These are phyloP conservation scores for Handroanthus guayacan DNA, from an alignment of 257 asterid genomes.

Conservation along the genomic window DNA sequence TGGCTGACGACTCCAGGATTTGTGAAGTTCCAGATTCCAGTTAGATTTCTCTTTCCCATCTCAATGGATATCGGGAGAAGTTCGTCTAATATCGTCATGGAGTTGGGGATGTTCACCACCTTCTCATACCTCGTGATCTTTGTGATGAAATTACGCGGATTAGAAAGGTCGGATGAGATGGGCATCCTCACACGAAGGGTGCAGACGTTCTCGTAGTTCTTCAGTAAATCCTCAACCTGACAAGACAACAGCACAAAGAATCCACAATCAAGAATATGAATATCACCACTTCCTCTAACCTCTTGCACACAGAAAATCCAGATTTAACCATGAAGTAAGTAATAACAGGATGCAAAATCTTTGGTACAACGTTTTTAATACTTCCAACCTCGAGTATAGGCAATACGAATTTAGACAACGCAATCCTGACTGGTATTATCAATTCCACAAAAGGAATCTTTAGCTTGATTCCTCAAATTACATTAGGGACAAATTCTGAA, in stretches of 20 bases:
- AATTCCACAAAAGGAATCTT: conserved; percentile 8
- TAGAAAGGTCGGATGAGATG: conserved; percentile 72
- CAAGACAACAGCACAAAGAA: conserved; percentile 20
- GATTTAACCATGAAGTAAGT: background rate
- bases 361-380: background rate
- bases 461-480: conserved; percentile 3
- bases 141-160: conserved; percentile 85
- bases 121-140: conserved; percentile 74
- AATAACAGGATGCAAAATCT: background rate
- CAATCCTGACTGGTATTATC: background rate
- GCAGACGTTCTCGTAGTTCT: conserved; percentile 81
- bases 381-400: background rate
- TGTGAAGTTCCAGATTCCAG: conserved; percentile 85
- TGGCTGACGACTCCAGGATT: conserved; percentile 91
- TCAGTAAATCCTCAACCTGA: conserved; percentile 82
- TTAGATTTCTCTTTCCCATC: conserved; percentile 86
- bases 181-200: conserved; percentile 89
- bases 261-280: background rate
- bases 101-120: conserved; percentile 85
- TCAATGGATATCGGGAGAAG: conserved; percentile 86
- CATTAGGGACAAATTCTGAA: background rate
- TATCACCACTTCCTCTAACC: background rate
- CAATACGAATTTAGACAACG: background rate
- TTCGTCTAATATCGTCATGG: conserved; percentile 85
- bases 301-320: background rate